Percentiles rank a stretch among this genome's conserved stretches.
phyloP scores from a whole-genome alignment of 2,329 filamentous ascomycete species.

The Chaetomiaceae sp. region DNA sequence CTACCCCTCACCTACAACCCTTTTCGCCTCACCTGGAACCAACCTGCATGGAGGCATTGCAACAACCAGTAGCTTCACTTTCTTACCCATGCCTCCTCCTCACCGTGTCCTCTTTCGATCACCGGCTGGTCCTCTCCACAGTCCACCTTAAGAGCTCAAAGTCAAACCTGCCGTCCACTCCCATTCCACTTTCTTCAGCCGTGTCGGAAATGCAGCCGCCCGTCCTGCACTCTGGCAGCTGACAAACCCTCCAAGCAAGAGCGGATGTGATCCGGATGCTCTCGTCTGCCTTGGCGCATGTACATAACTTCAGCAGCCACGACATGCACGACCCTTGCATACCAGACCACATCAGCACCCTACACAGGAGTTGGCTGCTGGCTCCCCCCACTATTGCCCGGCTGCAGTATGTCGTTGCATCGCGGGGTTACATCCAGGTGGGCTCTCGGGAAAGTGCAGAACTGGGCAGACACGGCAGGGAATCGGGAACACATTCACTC shows the following conservation, averaged over 20 bases:
- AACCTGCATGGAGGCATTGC: background rate
- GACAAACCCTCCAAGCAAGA: background rate
- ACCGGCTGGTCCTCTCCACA: background rate
- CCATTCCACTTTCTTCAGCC: no score
- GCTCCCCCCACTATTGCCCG: no score
- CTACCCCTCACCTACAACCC: background rate
- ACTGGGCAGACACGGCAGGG: no score
- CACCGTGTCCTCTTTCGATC: slow-evolving; percentile 1
- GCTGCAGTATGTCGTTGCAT: no score
- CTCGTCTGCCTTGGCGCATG: background rate
- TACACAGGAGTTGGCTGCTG: no score
- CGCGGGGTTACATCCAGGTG: no score
- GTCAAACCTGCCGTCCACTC: background rate
- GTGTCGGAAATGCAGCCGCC: background rate
- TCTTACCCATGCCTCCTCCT: background rate
- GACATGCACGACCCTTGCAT: no score
- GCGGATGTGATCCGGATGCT: background rate
- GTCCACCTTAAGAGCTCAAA: no score
- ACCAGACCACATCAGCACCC: no score
- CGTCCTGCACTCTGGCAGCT: background rate
- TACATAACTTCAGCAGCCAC: background rate
- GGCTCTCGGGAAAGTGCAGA: no score
- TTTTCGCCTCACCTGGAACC: background rate
- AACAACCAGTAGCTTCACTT: slow-evolving; percentile 9
- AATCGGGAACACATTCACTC: no score